phyloP scores from a whole-genome alignment of 2,329 filamentous ascomycete species.

The Colletotrichum falcatum region DNA sequence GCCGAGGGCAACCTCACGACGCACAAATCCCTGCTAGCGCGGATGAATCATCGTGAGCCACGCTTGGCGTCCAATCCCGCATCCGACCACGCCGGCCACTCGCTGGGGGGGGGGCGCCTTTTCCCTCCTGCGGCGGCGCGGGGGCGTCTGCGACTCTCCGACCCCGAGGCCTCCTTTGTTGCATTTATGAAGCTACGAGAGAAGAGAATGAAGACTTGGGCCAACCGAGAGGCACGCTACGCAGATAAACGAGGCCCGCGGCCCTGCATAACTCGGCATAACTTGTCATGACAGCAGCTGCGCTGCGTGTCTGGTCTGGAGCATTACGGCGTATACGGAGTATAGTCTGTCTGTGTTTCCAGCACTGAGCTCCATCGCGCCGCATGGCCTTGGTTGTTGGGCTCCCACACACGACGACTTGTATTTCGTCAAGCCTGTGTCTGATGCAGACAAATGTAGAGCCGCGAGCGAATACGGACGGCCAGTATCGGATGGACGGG shows the following conservation, averaged over 20 bases:
- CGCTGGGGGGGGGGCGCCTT: not conserved
- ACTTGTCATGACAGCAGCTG: not conserved
- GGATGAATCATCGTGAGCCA: slow-evolving; percentile 40
- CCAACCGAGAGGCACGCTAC: not conserved
- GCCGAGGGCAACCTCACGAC: not conserved
- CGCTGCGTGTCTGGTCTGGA: not conserved
- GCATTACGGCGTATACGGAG: no score
- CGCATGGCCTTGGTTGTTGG: no score
- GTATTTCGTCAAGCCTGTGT: not conserved
- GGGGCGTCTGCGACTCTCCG: no score
- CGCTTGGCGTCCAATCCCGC: slow-evolving; percentile 9
- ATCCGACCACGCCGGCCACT: slow-evolving; percentile 11
- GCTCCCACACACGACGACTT: no score
- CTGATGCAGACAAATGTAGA: not conserved
- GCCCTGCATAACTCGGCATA: not conserved
- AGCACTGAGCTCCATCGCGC: not conserved
- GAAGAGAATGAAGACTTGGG: no score
- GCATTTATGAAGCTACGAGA: not conserved
- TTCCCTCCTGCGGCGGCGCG: not conserved
- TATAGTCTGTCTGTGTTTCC: not conserved
- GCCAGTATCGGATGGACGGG: no score
- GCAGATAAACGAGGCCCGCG: not conserved
- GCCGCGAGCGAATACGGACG: no score
- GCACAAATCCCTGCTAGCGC: slow-evolving; percentile 26
- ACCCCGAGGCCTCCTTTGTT: not conserved